These are phyloP conservation scores for Cicer judaicum DNA, from an alignment of 306 rosid species.

Conservation along the genomic window DNA sequence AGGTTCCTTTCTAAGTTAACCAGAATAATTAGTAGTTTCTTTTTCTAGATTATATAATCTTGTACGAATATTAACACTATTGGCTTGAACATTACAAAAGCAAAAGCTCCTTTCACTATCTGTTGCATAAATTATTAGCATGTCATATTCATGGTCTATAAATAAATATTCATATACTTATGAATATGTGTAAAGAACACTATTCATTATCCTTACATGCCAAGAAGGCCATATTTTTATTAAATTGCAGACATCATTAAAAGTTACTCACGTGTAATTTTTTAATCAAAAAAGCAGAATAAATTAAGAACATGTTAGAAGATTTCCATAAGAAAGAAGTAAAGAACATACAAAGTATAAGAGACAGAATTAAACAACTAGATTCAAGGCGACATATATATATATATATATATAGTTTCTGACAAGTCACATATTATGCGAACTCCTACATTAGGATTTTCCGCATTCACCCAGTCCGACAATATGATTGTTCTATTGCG, in stretches of 20 bases:
- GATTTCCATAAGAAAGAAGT: not conserved
- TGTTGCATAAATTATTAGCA: conserved; percentile 33
- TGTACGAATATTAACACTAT: not conserved
- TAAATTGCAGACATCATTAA: not conserved
- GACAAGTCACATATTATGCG: not conserved
- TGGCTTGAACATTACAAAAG: conserved; percentile 52
- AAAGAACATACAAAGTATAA: not conserved
- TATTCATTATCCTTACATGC: not conserved
- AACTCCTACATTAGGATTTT: no score
- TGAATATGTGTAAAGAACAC: not conserved
- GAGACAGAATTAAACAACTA: not conserved
- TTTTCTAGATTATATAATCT: conserved; percentile 24
- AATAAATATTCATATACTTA: conserved; percentile 29
- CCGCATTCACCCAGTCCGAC: no score
- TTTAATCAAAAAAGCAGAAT: not conserved
- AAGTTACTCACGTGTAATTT: not conserved
- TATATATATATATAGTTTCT: no score
- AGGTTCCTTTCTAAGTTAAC: conserved; percentile 30
- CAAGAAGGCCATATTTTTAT: not conserved
- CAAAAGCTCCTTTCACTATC: conserved; percentile 41
- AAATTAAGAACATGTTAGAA: conserved; percentile 19
- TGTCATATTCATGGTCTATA: conserved; percentile 49
- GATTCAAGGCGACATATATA: not conserved
- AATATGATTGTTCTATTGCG: no score
- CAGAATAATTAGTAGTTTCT: conserved; percentile 14